Evolutionary conservation across 495 filamentous ascomycete genomes (phyloP).

Genomic region (Daldinia bambusicola): DNA sequence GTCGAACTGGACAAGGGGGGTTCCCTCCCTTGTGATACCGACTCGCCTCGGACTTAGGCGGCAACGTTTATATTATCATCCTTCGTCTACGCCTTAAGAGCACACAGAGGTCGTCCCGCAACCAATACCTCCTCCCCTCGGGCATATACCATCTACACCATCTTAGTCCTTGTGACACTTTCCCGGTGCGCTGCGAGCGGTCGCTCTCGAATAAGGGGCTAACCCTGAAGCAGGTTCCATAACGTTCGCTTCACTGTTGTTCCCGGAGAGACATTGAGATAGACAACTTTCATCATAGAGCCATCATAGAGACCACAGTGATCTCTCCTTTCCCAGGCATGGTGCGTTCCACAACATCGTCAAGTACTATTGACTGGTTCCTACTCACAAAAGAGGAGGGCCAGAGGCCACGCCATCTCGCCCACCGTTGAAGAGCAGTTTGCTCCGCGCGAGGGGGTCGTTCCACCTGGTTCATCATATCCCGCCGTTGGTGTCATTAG

Average conservation of each 20-base stretch:
- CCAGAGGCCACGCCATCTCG: constrained; percentile 1
- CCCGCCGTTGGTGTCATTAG: background rate
- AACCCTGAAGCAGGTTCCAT: constrained; percentile 14
- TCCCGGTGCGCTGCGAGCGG: background rate
- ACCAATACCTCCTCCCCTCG: constrained; percentile 3
- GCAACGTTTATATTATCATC: constrained; percentile 34
- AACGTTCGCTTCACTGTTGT: constrained; percentile 8
- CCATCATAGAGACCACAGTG: background rate
- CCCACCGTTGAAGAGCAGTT: constrained; percentile 12
- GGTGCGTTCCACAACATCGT: constrained; percentile 6
- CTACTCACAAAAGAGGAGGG: background rate
- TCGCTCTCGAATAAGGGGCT: constrained; percentile 19
- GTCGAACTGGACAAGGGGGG: constrained; percentile 9
- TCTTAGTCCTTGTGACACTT: background rate
- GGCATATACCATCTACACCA: background rate
- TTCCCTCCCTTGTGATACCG: constrained; percentile 25
- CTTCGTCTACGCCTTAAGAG: constrained; percentile 8
- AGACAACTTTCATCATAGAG: background rate
- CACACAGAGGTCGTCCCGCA: no score
- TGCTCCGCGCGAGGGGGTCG: background rate
- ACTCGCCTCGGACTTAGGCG: constrained; percentile 34
- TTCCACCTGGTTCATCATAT: background rate
- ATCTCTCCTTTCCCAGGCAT: background rate
- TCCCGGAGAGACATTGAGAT: constrained; percentile 3
- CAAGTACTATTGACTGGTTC: background rate